Conservation (phyloP, 2,329 filamentous ascomycete genomes). For the Daldinia sp. region DNA sequence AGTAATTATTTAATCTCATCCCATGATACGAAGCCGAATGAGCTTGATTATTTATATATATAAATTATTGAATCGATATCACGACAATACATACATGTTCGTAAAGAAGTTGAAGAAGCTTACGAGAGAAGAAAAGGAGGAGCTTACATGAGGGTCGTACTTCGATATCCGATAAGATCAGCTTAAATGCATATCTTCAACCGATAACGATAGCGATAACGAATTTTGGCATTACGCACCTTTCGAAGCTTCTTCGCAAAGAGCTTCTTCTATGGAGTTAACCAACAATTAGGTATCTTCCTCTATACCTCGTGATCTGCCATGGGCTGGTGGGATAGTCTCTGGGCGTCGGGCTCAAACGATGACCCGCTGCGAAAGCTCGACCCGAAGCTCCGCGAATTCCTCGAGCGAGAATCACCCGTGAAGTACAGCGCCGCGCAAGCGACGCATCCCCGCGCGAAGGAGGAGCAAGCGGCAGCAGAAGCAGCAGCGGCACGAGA, state of each 20-base stretch:
- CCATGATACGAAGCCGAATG: no score
- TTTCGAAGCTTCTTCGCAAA: neutral
- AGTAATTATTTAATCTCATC: no score
- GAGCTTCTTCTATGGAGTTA: conserved; percentile 7
- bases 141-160: no score
- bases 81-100: no score
- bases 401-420: conserved; percentile 83
- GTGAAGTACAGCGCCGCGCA: conserved; percentile 64
- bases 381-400: conserved; percentile 83
- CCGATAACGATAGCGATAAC: conserved; percentile 31
- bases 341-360: conserved; percentile 58
- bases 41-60: no score
- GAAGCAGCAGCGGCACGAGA: conserved; percentile 12
- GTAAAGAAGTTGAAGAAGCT: no score
- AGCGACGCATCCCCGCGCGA: conserved; percentile 15
- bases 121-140: no score
- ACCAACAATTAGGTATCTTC: neutral
- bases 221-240: conserved; percentile 25
- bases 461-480: conserved; percentile 12
- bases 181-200: conserved; percentile 12
- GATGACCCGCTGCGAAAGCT: conserved; percentile 77
- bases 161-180: no score
- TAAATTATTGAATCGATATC: no score
- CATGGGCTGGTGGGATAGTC: conserved; percentile 67
- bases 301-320: conserved; percentile 4